phyloP scores from a whole-genome alignment of 2,329 filamentous ascomycete species.

The Arthroderma sp. region DNA sequence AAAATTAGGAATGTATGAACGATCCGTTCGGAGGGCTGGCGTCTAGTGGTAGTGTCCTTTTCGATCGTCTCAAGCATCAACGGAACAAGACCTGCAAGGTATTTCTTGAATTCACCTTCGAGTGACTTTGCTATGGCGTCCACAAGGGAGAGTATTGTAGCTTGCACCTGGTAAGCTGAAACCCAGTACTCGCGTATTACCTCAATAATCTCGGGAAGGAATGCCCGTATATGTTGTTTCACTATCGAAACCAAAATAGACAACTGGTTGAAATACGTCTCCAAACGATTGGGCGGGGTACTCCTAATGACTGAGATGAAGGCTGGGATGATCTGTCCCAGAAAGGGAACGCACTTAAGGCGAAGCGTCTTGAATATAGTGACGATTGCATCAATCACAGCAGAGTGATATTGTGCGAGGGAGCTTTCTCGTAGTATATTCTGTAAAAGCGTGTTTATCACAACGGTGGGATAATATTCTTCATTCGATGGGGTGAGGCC shows the following conservation, averaged over 20 bases:
- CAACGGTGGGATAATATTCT: constrained; percentile 95
- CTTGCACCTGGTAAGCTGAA: constrained; percentile 63
- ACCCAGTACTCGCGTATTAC: constrained; percentile 88
- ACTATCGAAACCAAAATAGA: constrained; percentile 90
- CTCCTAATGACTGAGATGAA: constrained; percentile 82
- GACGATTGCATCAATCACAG: constrained; percentile 95
- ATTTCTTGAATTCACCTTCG: constrained; percentile 96
- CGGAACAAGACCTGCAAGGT: constrained; percentile 75
- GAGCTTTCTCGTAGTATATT: constrained; percentile 80
- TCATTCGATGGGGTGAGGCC: constrained; percentile 92
- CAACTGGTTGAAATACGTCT: constrained; percentile 96
- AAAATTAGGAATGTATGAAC: constrained; percentile 93
- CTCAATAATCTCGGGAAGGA: constrained; percentile 71
- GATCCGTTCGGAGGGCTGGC: constrained; percentile 76
- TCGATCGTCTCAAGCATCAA: constrained; percentile 91
- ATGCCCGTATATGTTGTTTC: constrained; percentile 87
- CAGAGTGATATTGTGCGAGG: constrained; percentile 77
- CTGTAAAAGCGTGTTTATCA: constrained; percentile 87
- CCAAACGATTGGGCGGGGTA: constrained; percentile 62
- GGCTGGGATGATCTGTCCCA: constrained; percentile 85
- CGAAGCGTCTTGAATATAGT: constrained; percentile 96
- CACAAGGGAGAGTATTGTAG: constrained; percentile 80
- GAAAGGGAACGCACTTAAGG: constrained; percentile 87
- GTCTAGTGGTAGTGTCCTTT: constrained; percentile 61
- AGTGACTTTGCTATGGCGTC: constrained; percentile 88